A percentile compares a stretch with the other conserved stretches of the same genome.
These are phyloP conservation scores for Beta corolliflora DNA, from an alignment of 179 eudicot species.

Conservation along the genomic window DNA sequence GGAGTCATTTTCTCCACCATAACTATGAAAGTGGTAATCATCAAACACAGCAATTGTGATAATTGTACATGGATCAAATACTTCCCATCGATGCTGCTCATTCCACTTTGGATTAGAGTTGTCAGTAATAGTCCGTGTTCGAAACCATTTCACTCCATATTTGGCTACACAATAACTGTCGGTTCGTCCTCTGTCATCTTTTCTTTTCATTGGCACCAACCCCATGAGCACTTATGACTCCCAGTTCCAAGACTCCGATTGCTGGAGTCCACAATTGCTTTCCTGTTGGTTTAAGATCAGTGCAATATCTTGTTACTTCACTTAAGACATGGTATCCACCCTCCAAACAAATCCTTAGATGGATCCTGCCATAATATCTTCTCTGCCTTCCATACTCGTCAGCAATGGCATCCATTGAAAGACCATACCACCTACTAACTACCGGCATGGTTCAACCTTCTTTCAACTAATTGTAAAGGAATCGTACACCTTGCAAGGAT, in stretches of 20 bases:
- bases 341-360: conserved; percentile 19
- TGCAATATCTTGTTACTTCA: conserved; percentile 19
- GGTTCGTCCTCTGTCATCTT: conserved; percentile 19
- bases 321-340: conserved; percentile 26
- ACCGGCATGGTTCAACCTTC: conserved; percentile 4
- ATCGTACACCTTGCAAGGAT: conserved; percentile 16
- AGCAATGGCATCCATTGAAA: conserved; percentile 1
- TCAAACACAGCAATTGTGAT: conserved; percentile 34
- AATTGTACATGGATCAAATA: conserved; percentile 32
- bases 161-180: conserved; percentile 26
- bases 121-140: conserved; percentile 28
- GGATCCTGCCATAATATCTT: conserved; percentile 17
- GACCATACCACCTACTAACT: conserved; percentile 18
- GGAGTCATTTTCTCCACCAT: conserved; percentile 23
- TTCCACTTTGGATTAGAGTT: conserved; percentile 27
- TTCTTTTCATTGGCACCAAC: conserved; percentile 14
- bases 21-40: conserved; percentile 17
- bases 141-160: conserved; percentile 26
- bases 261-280: conserved; percentile 24
- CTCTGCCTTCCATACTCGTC: conserved; percentile 18
- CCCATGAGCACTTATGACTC: conserved; percentile 25
- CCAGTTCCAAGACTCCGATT: conserved; percentile 33
- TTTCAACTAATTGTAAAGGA: conserved; percentile 1
- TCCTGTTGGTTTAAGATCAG: conserved; percentile 23
- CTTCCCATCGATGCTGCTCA: conserved; percentile 35